A percentile compares a stretch with the other conserved stretches of the same genome.
Conservation (phyloP, 305 asterid genomes). For the Lippia alba region DNA sequence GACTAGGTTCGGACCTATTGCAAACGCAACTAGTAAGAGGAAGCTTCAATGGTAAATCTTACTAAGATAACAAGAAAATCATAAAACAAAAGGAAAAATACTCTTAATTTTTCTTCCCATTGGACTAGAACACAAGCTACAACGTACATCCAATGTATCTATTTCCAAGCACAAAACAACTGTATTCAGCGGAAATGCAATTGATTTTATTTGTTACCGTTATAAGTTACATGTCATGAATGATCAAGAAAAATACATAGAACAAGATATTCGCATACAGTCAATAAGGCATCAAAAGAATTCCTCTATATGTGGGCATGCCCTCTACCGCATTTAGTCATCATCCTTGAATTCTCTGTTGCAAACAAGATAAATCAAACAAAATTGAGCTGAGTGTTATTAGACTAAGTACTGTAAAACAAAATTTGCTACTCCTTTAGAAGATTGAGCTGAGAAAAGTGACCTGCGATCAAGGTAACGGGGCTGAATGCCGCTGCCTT, state of each 20-base stretch:
- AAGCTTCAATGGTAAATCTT: too few species aligned
- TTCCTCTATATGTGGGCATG: conserved; percentile 30
- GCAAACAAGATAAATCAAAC: too few species aligned
- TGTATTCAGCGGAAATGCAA: not conserved
- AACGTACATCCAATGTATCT: conserved; percentile 20
- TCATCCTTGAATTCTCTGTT: conserved; percentile 96
- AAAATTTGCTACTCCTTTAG: not conserved
- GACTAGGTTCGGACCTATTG: too few species aligned
- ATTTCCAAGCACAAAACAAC: conserved; percentile 20
- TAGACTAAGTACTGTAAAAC: not conserved
- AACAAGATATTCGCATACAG: conserved; percentile 3
- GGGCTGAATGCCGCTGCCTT: conserved; percentile 97
- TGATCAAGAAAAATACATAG: conserved; percentile 28
- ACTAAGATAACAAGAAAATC: too few species aligned
- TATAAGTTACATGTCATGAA: conserved; percentile 30
- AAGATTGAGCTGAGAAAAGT: not conserved
- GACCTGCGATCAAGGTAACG: conserved; percentile 98
- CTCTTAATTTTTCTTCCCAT: not conserved
- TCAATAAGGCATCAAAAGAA: conserved; percentile 33
- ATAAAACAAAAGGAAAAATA: not conserved
- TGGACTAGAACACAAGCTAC: not conserved
- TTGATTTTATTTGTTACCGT: conserved; percentile 3
- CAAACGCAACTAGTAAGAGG: too few species aligned
- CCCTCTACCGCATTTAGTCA: conserved; percentile 53
- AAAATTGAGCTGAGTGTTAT: not conserved